Conservation (phyloP, 768 basidiomycete genomes). For the Cubamyces lactineus region DNA sequence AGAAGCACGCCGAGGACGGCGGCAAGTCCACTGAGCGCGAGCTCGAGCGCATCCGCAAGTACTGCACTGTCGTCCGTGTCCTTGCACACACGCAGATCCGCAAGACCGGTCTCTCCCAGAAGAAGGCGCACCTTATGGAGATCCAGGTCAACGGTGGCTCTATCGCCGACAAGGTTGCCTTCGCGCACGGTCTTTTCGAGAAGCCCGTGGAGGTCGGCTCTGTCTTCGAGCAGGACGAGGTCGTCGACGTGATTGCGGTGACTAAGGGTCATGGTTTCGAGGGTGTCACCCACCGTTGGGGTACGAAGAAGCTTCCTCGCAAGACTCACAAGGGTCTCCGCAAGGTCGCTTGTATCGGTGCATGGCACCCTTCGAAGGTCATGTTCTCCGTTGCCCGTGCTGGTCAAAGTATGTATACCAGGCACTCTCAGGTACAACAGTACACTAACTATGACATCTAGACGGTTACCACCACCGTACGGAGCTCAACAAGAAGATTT, state of each 20-base stretch:
- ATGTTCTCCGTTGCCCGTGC: constrained; percentile 99
- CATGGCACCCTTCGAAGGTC: constrained; percentile 99
- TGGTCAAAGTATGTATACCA: constrained; percentile 85
- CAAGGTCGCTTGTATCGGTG: constrained; percentile 99
- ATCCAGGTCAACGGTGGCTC: constrained; percentile 99
- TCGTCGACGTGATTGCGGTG: constrained; percentile 95
- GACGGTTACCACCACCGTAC: constrained; percentile 97
- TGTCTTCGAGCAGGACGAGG: constrained; percentile 97
- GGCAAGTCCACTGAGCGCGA: constrained; percentile 93
- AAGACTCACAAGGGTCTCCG: constrained; percentile 99
- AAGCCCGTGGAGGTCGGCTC: constrained; percentile 86
- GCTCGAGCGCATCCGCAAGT: constrained; percentile 99
- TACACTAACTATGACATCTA: constrained; percentile 32
- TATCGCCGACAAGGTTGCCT: constrained; percentile 96
- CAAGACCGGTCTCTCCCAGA: constrained; percentile 97
- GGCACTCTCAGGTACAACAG: not conserved
- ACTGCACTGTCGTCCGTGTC: constrained; percentile 99
- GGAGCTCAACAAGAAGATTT: constrained; percentile 98
- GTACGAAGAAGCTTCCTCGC: constrained; percentile 96
- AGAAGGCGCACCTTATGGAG: constrained; percentile 99
- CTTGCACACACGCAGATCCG: constrained; percentile 98
- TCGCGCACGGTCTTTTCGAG: constrained; percentile 92
- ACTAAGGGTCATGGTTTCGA: constrained; percentile 99
- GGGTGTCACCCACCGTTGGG: constrained; percentile 99
- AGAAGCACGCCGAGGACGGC: constrained; percentile 95